A percentile compares a stretch with the other conserved stretches of the same genome.
These are phyloP conservation scores for Teratosphaeria nubilosa DNA, from an alignment of 2,329 filamentous ascomycete species.

Conservation along the genomic window DNA sequence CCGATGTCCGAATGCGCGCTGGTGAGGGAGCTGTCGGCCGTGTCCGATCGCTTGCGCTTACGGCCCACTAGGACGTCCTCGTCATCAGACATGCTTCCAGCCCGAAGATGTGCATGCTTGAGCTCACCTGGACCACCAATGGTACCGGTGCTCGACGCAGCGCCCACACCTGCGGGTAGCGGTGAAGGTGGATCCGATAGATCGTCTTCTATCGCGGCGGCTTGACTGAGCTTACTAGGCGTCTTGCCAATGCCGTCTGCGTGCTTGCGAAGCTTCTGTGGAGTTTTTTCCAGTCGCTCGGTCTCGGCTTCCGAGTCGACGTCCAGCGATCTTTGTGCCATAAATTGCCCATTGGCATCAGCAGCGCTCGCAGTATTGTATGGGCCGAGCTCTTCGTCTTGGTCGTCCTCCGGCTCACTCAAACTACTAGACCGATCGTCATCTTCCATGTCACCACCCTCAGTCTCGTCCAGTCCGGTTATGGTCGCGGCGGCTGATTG, in stretches of 20 bases:
- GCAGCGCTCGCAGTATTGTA: constrained; percentile 2
- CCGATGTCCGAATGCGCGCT: constrained; percentile 26
- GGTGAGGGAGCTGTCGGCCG: constrained; percentile 29
- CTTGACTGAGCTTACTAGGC: constrained; percentile 65
- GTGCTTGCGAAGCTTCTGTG: constrained; percentile 19
- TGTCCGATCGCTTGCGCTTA: constrained; percentile 38
- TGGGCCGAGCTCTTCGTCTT: constrained; percentile 22
- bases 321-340: constrained; percentile 26
- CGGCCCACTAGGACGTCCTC: constrained; percentile 12
- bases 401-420: constrained; percentile 81
- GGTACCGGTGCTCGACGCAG: constrained; percentile 24
- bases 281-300: constrained; percentile 72
- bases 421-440: constrained; percentile 68
- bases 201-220: constrained; percentile 34
- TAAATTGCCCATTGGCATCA: constrained; percentile 5
- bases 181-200: constrained; percentile 30
- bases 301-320: constrained; percentile 83
- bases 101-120: not conserved
- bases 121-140: constrained; percentile 16
- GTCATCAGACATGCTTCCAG: not conserved
- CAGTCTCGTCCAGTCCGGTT: constrained; percentile 1
- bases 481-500: not conserved
- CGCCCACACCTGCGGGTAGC: constrained; percentile 18
- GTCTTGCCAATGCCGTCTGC: constrained; percentile 50
- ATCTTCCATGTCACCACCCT: constrained; percentile 10